phyloP scores from a whole-genome alignment of 768 basidiomycete species.

The Leucogyrophana mollusca region DNA sequence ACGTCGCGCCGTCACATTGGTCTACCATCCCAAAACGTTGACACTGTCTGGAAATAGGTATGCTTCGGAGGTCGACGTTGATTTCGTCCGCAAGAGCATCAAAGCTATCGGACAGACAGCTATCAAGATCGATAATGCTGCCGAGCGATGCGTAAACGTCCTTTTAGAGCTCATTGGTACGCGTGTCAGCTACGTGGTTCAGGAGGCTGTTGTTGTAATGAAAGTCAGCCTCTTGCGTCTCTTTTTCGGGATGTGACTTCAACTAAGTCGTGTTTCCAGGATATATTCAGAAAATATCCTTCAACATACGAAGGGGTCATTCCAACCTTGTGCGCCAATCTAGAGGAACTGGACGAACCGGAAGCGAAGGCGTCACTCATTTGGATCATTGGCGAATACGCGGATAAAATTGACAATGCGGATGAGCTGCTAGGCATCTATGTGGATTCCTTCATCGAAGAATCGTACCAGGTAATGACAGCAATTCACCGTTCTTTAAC shows the following conservation, averaged over 20 bases:
- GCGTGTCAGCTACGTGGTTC: slow-evolving; percentile 94
- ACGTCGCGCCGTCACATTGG: slow-evolving; percentile 24
- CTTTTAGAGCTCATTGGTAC: slow-evolving; percentile 91
- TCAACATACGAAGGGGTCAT: slow-evolving; percentile 96
- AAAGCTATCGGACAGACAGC: slow-evolving; percentile 96
- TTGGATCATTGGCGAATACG: slow-evolving; percentile 99
- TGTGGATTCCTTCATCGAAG: slow-evolving; percentile 91
- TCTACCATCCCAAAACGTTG: not conserved
- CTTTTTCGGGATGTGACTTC: not conserved
- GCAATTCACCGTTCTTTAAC: too few relatives aligned
- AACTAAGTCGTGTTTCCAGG: slow-evolving; percentile 44
- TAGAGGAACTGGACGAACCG: slow-evolving; percentile 96
- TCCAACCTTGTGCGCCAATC: slow-evolving; percentile 89
- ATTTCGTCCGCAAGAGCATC: slow-evolving; percentile 93
- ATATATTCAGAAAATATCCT: slow-evolving; percentile 98
- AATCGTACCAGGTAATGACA: slow-evolving; percentile 75
- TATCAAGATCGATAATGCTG: slow-evolving; percentile 89
- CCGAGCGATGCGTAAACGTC: slow-evolving; percentile 93
- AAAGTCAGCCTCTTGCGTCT: slow-evolving; percentile 55
- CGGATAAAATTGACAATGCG: slow-evolving; percentile 96
- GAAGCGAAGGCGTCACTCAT: slow-evolving; percentile 97
- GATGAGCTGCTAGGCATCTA: slow-evolving; percentile 89
- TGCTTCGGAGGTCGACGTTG: slow-evolving; percentile 96
- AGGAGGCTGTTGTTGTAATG: slow-evolving; percentile 98
- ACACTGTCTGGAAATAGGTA: slow-evolving; percentile 55